A percentile compares a stretch with the other conserved stretches of the same genome.
These are phyloP conservation scores for Chamaecrista fasciculata DNA, from an alignment of 306 rosid species.

Conservation along the genomic window DNA sequence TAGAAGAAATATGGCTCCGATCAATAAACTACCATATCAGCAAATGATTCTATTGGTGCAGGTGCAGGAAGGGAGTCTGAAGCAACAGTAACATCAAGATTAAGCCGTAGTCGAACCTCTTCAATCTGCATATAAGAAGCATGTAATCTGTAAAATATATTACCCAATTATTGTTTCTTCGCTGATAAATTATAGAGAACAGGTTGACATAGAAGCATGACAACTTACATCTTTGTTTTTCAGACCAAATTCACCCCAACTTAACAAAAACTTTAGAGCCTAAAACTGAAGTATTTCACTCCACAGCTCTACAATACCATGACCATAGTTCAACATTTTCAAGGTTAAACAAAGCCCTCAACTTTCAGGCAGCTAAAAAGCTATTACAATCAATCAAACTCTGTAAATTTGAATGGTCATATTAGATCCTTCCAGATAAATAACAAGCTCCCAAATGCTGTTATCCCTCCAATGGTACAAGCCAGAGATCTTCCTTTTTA, in stretches of 20 bases:
- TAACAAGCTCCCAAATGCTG: not conserved
- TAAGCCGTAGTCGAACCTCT: slow-evolving; percentile 70
- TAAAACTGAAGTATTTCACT: not conserved
- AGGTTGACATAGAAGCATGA: not conserved
- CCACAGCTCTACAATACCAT: not conserved
- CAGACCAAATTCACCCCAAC: not conserved
- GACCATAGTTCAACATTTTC: not conserved
- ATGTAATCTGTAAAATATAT: not conserved
- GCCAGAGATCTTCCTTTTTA: not conserved
- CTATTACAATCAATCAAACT: not conserved
- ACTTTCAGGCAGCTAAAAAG: not conserved
- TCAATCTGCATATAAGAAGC: slow-evolving; percentile 52
- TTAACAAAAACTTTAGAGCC: slow-evolving; percentile 16
- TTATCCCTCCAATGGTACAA: not conserved
- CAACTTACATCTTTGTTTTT: not conserved
- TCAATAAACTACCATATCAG: slow-evolving; percentile 58
- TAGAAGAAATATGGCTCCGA: not conserved
- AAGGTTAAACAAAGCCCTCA: not conserved
- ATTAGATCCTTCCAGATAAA: not conserved
- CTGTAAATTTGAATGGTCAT: not conserved
- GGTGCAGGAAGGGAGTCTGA: slow-evolving; percentile 62
- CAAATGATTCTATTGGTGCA: slow-evolving; percentile 76
- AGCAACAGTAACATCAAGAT: slow-evolving; percentile 65
- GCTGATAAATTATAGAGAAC: slow-evolving; percentile 12
- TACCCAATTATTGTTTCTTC: not conserved